A percentile compares a stretch with the other conserved stretches of the same genome.
These are phyloP conservation scores for Solanum dulcamara DNA, from an alignment of 257 asterid species.

Conservation along the genomic window DNA sequence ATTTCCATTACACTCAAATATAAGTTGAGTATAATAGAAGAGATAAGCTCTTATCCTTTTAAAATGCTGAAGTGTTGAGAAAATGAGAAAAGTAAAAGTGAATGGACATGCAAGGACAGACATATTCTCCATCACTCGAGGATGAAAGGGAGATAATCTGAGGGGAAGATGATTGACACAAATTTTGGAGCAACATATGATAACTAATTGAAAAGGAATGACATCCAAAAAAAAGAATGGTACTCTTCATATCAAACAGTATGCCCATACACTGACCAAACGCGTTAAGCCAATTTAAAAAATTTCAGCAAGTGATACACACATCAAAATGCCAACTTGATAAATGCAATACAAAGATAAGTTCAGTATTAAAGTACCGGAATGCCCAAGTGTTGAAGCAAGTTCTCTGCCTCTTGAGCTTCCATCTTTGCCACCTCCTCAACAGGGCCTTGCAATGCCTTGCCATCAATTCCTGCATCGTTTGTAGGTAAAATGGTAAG, in stretches of 20 bases:
- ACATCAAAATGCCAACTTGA: neutral
- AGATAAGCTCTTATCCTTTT: neutral
- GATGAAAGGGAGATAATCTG: neutral
- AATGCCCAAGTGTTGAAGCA: constrained; percentile 60
- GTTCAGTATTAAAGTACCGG: constrained; percentile 18
- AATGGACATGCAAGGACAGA: neutral
- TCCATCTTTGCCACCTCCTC: constrained; percentile 67
- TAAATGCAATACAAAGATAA: neutral
- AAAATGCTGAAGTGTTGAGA: neutral
- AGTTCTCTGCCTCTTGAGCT: constrained; percentile 59
- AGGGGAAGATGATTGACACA: neutral
- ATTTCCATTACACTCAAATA: neutral
- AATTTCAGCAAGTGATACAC: neutral
- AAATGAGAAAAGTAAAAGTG: neutral
- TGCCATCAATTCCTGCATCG: constrained; percentile 27
- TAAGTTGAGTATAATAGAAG: neutral
- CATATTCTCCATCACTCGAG: neutral
- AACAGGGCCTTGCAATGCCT: constrained; percentile 52
- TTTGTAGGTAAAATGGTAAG: neutral
- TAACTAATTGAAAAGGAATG: neutral
- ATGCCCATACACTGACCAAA: neutral
- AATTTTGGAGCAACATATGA: neutral
- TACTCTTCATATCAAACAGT: neutral
- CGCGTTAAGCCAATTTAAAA: neutral
- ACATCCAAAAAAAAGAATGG: neutral